phyloP scores from a whole-genome alignment of 164 flowering plant species.

The Cinnamomum micranthum region DNA sequence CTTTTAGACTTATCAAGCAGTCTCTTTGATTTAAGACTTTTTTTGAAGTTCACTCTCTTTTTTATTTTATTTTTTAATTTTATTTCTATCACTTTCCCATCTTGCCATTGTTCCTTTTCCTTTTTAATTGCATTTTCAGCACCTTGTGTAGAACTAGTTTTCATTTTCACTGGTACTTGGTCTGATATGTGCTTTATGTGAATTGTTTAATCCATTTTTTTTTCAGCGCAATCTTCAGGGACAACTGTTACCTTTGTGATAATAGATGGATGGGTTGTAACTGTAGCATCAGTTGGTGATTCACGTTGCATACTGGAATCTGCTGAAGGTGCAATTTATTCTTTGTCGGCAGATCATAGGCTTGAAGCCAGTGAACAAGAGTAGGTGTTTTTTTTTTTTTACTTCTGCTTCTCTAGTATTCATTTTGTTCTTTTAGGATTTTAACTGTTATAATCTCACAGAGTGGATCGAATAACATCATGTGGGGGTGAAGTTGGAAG shows the following conservation, averaged over 20 bases:
- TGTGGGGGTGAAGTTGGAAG: conserved; percentile 99
- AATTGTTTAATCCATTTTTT: conserved; percentile 1
- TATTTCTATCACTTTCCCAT: no score
- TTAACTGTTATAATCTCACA: conserved; percentile 23
- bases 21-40: no score
- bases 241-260: conserved; percentile 94
- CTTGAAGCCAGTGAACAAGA: conserved; percentile 86
- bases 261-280: conserved; percentile 91
- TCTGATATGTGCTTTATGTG: not conserved
- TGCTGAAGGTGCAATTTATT: conserved; percentile 78
- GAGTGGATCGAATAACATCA: conserved; percentile 79
- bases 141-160: no score
- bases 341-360: conserved; percentile 92
- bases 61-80: no score
- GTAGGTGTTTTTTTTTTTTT: conserved; percentile 38
- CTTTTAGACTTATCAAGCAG: no score
- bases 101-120: not conserved
- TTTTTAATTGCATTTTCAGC: not conserved
- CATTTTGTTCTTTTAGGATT: not conserved
- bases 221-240: conserved; percentile 84
- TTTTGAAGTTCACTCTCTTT: no score
- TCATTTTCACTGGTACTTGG: not conserved
- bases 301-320: conserved; percentile 91
- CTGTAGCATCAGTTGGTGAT: conserved; percentile 98
- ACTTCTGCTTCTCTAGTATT: not conserved